Base-by-base conservation (phyloP, 1,139 yeast genomes). In the Sugiyamaella xylanicola region DNA sequence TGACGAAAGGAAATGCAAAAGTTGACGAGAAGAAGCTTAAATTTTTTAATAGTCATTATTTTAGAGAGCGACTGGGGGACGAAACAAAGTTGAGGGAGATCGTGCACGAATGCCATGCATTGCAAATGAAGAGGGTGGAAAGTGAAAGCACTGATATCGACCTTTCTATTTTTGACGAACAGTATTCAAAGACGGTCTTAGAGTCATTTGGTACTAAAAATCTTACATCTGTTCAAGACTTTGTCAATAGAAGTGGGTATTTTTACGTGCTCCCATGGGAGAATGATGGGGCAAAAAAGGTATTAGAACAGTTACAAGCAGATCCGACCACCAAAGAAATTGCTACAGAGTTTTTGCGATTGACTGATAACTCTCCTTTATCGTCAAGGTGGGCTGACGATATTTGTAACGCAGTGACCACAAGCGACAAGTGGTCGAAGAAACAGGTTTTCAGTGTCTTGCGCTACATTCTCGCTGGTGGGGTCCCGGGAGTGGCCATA, bases 1-100 rank as follows among this genome's bases (percentile, higher is more conserved):
- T 95, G 62, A 92, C 98, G 11, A 89, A 84, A 65, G 98, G 99
- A 1, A 92, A 91, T 72, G 95, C 97, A 16, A 92, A 91, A 68
- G 97, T 93, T 5, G 91, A 87, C 62, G 85, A 84, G 56, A 79
- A 81, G 55, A 92, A 93, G 69, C 77, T 93, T 50, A 74, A 77
- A 63, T 87, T 74, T 69, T 87, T 93, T 73, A 92, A 93, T 71
- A 87, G 87, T 66, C 79, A 77, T 59, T 89, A 86, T 66, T 64
- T 70, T 56, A 54, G 69, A 22, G 62, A 67, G n/a, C 59, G 71
- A 32, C 61, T 74, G 48, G 48, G 56, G 17, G 55, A 63, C 43
- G 56, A 63, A 8, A 54, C 44, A 1, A 45, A 55, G 41, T 55
- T 57, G 21, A 57, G 61, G 25, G 52, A 56, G 9, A 55, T 64